Evolutionary conservation across 352 stramenopile species (phyloP).

Genomic region (Pythium insidiosum): DNA sequence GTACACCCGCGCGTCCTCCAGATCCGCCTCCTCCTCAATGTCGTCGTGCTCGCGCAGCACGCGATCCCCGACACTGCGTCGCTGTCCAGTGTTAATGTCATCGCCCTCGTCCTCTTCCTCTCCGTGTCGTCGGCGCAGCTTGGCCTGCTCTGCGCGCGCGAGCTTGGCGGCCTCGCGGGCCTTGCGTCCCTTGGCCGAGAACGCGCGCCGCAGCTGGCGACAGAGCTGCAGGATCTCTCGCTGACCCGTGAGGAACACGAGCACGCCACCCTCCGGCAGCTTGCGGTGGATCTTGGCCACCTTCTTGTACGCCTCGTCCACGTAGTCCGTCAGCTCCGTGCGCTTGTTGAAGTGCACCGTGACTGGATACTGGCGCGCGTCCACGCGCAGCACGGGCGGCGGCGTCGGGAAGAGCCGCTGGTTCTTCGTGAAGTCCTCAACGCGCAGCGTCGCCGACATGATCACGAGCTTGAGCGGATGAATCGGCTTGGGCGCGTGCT

Average conservation of each 20-base stretch:
- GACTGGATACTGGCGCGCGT: slow-evolving; percentile 94
- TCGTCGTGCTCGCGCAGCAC: slow-evolving; percentile 76
- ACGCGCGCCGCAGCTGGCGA: slow-evolving; percentile 50
- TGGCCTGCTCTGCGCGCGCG: too few species aligned
- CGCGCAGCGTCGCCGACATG: slow-evolving; percentile 98
- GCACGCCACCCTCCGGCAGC: slow-evolving; percentile 93
- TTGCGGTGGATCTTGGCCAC: slow-evolving; percentile 96
- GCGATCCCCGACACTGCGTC: slow-evolving; percentile 19
- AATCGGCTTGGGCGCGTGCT: slow-evolving; percentile 43
- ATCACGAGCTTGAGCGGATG: slow-evolving; percentile 84
- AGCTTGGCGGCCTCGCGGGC: slow-evolving; percentile 11
- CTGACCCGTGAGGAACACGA: slow-evolving; percentile 98
- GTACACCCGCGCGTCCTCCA: slow-evolving; percentile 59
- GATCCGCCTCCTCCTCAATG: slow-evolving; percentile 70
- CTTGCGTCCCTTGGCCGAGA: slow-evolving; percentile 31
- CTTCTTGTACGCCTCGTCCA: slow-evolving; percentile 93
- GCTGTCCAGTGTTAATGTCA: too few species aligned
- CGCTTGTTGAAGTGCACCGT: slow-evolving; percentile 98
- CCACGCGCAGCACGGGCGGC: slow-evolving; percentile 91
- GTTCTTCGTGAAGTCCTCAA: slow-evolving; percentile 97
- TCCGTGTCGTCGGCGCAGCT: too few species aligned
- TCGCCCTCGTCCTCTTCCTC: too few species aligned
- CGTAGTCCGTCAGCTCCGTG: slow-evolving; percentile 97
- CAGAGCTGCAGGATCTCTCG: slow-evolving; percentile 92
- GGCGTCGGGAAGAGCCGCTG: slow-evolving; percentile 86